phyloP scores from a whole-genome alignment of 2,329 filamentous ascomycete genomes.

The Aspergillus sp. region DNA sequence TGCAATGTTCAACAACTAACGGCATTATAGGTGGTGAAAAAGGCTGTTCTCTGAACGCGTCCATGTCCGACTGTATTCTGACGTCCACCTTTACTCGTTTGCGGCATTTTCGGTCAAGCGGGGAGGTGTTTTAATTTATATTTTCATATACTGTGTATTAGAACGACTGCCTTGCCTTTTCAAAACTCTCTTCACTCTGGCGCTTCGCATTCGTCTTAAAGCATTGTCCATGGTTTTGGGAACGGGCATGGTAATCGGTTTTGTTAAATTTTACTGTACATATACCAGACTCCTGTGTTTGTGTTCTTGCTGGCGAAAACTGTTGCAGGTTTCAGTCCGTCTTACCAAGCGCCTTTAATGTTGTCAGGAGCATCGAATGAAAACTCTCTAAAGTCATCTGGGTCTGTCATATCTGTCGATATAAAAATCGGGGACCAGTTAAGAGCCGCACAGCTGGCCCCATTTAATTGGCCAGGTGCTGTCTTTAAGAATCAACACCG shows the following conservation, averaged over 20 bases:
- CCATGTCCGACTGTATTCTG: slow-evolving; percentile 16
- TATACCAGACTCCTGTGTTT: slow-evolving; percentile 41
- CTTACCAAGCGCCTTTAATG: slow-evolving; percentile 30
- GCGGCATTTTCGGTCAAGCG: slow-evolving; percentile 24
- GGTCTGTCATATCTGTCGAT: not conserved
- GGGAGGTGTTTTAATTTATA: slow-evolving; percentile 27
- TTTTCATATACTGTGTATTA: slow-evolving; percentile 38
- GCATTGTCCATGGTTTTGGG: slow-evolving; percentile 42
- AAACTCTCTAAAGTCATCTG: slow-evolving; percentile 6
- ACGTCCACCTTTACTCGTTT: slow-evolving; percentile 19
- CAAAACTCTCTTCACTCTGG: slow-evolving; percentile 44
- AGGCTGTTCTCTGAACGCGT: slow-evolving; percentile 48
- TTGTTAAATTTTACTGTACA: slow-evolving; percentile 40
- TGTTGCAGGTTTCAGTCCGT: slow-evolving; percentile 23
- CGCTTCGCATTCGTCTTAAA: slow-evolving; percentile 40
- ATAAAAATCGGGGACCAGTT: too few species aligned
- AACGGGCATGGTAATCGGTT: slow-evolving; percentile 42
- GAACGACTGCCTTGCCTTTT: slow-evolving; percentile 33
- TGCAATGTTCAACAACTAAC: slow-evolving; percentile 16
- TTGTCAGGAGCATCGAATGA: slow-evolving; percentile 25
- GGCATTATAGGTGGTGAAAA: slow-evolving; percentile 48
- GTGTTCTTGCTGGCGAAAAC: slow-evolving; percentile 28
- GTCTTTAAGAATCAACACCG: too few species aligned
- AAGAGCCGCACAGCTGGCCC: too few species aligned
- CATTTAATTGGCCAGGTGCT: too few species aligned